Percentiles rank a stretch among this genome's conserved stretches.
Evolutionary conservation across 169 alveolate genomes (phyloP).

Genomic region (Sarcocystis neurona): DNA sequence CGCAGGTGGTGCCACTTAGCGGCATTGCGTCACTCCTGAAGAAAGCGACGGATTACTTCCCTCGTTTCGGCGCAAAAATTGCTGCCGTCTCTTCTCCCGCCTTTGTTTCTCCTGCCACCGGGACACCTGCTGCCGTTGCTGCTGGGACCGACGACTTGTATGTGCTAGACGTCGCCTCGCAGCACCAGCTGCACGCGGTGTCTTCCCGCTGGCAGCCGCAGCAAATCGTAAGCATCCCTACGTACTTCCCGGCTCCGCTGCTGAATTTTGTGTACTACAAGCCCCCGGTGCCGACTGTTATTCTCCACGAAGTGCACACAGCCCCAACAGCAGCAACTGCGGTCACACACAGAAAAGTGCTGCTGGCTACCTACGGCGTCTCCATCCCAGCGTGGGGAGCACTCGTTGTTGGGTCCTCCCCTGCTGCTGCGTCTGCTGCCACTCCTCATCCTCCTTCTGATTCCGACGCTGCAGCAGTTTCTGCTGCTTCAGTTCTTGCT

Average conservation of each 20-base stretch:
- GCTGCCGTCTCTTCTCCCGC: background rate
- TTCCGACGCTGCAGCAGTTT: background rate
- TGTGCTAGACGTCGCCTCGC: constrained; percentile 26
- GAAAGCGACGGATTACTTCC: background rate
- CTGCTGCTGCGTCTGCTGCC: background rate
- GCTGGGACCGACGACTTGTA: too few species aligned
- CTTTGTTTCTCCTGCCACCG: too few species aligned
- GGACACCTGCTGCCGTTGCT: too few species aligned
- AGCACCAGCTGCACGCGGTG: constrained; percentile 20
- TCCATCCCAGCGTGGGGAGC: too few species aligned
- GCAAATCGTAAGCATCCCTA: constrained; percentile 17
- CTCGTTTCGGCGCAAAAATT: background rate
- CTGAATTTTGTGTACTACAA: background rate
- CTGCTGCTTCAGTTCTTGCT: background rate
- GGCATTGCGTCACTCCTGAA: constrained; percentile 23
- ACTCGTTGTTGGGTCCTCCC: too few species aligned
- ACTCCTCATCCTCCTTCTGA: background rate
- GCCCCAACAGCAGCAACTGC: too few species aligned
- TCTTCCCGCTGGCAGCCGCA: constrained; percentile 21
- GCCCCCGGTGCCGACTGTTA: background rate
- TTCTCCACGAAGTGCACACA: background rate
- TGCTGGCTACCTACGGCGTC: too few species aligned
- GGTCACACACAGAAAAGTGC: too few species aligned
- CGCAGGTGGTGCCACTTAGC: constrained; percentile 35
- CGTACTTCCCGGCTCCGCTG: background rate